phyloP scores from a whole-genome alignment of 768 basidiomycete species.

The Podaxis sp. region DNA sequence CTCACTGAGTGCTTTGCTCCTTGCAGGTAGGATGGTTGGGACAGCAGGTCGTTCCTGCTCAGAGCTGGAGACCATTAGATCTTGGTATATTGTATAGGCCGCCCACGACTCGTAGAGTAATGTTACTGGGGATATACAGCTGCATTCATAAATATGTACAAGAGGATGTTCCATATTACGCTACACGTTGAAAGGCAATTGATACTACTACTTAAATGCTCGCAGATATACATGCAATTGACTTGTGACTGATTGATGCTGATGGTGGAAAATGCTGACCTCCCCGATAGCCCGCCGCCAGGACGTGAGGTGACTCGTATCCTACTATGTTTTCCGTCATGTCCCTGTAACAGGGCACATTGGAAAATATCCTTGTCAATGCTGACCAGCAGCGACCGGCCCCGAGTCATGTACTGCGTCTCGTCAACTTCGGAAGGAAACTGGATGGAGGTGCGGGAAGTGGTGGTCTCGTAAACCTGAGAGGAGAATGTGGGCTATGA shows the following conservation, averaged over 20 bases:
- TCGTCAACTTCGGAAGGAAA: background rate
- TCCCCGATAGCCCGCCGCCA: background rate
- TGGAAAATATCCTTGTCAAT: background rate
- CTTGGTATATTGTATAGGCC: too few relatives aligned
- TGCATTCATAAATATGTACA: background rate
- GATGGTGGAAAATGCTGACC: background rate
- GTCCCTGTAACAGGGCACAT: background rate
- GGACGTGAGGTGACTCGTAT: background rate
- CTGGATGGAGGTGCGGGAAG: conserved; percentile 1
- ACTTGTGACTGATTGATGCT: background rate
- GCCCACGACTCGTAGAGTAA: too few relatives aligned
- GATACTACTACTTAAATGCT: background rate
- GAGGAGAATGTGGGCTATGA: background rate
- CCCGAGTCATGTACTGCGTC: background rate
- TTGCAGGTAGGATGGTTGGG: too few relatives aligned
- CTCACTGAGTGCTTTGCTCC: too few relatives aligned
- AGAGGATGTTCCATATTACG: background rate
- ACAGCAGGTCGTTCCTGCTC: too few relatives aligned
- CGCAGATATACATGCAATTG: background rate
- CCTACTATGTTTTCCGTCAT: too few relatives aligned
- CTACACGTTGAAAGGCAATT: background rate
- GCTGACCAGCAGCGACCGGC: background rate
- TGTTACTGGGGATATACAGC: background rate
- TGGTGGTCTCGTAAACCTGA: background rate
- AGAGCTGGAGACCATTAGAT: too few relatives aligned